These are phyloP conservation scores for Metarhizium sp. DNA, from an alignment of 2,329 filamentous ascomycete genomes.

Conservation along the genomic window DNA sequence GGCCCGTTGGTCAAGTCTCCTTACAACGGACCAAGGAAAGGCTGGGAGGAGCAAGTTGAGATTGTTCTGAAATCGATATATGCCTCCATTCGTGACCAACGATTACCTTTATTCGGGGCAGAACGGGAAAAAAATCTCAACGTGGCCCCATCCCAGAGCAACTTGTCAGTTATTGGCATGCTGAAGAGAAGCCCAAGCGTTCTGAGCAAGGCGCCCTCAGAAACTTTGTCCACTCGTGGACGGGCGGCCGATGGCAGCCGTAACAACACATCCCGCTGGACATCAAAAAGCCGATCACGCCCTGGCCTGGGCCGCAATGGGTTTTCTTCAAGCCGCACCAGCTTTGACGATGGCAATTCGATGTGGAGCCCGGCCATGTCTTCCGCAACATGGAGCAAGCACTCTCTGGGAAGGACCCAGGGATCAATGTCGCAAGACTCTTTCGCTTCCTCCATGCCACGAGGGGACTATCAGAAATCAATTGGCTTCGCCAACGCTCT, in stretches of 20 bases:
- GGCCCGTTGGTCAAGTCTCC: constrained; percentile 70
- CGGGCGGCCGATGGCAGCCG: constrained; percentile 52
- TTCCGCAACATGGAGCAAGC: constrained; percentile 93
- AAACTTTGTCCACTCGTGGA: constrained; percentile 63
- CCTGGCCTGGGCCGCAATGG: constrained; percentile 65
- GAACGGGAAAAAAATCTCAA: constrained; percentile 33
- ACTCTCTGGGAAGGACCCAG: constrained; percentile 83
- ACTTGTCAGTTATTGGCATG: constrained; percentile 65
- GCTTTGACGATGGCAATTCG: constrained; percentile 82
- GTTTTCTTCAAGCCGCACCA: constrained; percentile 84
- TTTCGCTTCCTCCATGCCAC: constrained; percentile 65
- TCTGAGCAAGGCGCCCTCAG: constrained; percentile 86
- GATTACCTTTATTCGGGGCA: constrained; percentile 76
- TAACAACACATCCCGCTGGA: constrained; percentile 58
- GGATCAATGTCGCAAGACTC: constrained; percentile 91
- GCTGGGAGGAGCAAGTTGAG: constrained; percentile 86
- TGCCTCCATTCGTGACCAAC: constrained; percentile 75
- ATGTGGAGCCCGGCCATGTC: constrained; percentile 79
- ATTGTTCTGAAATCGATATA: constrained; percentile 89
- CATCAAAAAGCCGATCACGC: constrained; percentile 76
- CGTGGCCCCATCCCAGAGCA: constrained; percentile 40
- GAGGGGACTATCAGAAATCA: constrained; percentile 84
- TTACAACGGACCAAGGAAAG: constrained; percentile 64
- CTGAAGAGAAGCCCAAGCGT: constrained; percentile 83
- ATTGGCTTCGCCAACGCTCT: constrained; percentile 96